A percentile compares a stretch with the other conserved stretches of the same genome.
Evolutionary conservation across 495 filamentous ascomycete species (phyloP).

Genomic region (Aspergillus ostianus): DNA sequence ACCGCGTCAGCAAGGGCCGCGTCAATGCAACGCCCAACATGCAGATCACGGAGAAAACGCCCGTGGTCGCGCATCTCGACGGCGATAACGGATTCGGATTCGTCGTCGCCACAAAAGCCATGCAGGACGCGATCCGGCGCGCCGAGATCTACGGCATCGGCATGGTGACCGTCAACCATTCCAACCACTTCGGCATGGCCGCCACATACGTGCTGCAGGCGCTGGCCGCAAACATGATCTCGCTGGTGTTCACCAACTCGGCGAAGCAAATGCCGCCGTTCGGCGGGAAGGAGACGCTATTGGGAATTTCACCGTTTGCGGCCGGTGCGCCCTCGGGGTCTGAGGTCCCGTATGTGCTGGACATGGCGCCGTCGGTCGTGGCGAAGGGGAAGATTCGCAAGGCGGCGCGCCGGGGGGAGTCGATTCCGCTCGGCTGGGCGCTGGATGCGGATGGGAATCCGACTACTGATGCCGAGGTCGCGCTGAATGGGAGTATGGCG

Average conservation of each 20-base stretch:
- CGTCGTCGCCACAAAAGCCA: constrained; percentile 21
- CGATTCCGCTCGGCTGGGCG: constrained; percentile 29
- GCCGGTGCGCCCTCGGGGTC: constrained; percentile 13
- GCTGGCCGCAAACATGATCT: constrained; percentile 17
- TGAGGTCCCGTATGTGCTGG: too few species aligned
- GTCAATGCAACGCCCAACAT: constrained; percentile 20
- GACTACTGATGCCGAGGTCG: constrained; percentile 26
- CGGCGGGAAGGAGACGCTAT: constrained; percentile 22
- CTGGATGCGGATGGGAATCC: constrained; percentile 25
- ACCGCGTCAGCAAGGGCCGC: constrained; percentile 20
- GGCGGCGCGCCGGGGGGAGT: constrained; percentile 18
- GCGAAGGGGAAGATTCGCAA: too few species aligned
- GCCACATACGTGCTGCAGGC: constrained; percentile 27
- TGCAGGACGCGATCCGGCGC: constrained; percentile 20
- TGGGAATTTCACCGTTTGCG: constrained; percentile 29
- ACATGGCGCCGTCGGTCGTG: too few species aligned
- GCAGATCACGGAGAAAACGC: constrained; percentile 21
- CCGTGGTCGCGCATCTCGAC: constrained; percentile 30
- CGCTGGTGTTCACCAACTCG: constrained; percentile 32
- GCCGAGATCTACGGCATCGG: constrained; percentile 27
- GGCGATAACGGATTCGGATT: constrained; percentile 32
- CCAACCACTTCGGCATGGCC: constrained; percentile 33
- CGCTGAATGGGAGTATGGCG: constrained; percentile 24
- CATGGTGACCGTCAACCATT: constrained; percentile 25
- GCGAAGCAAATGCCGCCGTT: constrained; percentile 26